Conservation (phyloP, 2,329 filamentous ascomycete genomes). For the Neonectria sp. region DNA sequence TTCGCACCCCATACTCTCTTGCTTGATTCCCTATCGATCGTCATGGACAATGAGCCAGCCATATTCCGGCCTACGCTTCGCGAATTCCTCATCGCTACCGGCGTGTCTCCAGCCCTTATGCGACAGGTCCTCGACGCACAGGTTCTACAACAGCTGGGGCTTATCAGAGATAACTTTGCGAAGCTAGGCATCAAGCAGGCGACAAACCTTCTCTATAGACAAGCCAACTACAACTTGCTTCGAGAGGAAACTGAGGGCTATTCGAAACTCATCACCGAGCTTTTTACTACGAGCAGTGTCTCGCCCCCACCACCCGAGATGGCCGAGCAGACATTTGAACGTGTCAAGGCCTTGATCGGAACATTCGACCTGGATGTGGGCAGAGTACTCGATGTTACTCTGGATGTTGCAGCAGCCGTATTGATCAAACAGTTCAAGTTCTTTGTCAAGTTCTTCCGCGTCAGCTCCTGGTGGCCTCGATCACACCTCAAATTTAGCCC, state of each 20-base stretch:
- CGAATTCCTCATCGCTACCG: conserved; percentile 79
- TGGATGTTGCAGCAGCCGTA: conserved; percentile 95
- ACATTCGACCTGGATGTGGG: conserved; percentile 98
- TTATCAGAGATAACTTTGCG: conserved; percentile 89
- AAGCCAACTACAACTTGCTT: conserved; percentile 96
- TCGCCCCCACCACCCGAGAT: conserved; percentile 81
- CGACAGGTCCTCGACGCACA: conserved; percentile 87
- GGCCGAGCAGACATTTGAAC: conserved; percentile 89
- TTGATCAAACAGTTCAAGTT: conserved; percentile 94
- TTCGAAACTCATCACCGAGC: conserved; percentile 94
- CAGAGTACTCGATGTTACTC: conserved; percentile 91
- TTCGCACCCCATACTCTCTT: conserved; percentile 81
- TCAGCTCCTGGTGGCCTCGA: conserved; percentile 97
- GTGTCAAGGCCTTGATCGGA: conserved; percentile 93
- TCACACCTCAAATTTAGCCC: conserved; percentile 62
- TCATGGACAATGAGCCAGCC: conserved; percentile 78
- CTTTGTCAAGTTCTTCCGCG: conserved; percentile 92
- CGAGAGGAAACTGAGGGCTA: conserved; percentile 98
- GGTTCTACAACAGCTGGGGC: conserved; percentile 80
- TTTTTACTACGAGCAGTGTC: conserved; percentile 88
- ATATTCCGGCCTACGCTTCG: conserved; percentile 68
- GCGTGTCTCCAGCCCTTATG: conserved; percentile 79
- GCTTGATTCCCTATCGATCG: conserved; percentile 85
- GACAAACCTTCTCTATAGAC: conserved; percentile 93
- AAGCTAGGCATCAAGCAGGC: conserved; percentile 89